phyloP scores from a whole-genome alignment of 2,329 filamentous ascomycete genomes.

The Botrytis elliptica region DNA sequence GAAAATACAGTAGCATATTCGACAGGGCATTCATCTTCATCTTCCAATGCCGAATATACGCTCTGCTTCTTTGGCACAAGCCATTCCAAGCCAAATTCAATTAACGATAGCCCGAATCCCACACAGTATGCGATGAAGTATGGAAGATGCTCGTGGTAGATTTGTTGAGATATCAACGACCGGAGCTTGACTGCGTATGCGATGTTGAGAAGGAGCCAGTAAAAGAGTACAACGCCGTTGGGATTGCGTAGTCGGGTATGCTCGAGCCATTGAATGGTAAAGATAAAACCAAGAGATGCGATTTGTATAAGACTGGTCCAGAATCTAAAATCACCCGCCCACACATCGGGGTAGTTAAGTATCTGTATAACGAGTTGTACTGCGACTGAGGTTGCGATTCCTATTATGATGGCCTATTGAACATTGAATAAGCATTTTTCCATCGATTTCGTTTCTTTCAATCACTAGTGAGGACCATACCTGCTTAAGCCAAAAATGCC shows the following conservation, averaged over 20 bases:
- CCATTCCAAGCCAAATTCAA: conserved; percentile 68
- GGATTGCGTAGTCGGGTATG: conserved; percentile 67
- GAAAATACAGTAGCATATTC: conserved; percentile 96
- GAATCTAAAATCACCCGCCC: conserved; percentile 66
- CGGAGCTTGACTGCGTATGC: conserved; percentile 65
- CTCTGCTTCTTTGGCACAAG: conserved; percentile 67
- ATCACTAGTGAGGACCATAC: conserved; percentile 49
- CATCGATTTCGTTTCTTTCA: conserved; percentile 19
- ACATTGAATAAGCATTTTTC: conserved; percentile 19
- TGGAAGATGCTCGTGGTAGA: conserved; percentile 53
- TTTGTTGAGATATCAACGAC: conserved; percentile 62
- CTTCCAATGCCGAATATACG: conserved; percentile 65
- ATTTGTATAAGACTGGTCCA: conserved; percentile 66
- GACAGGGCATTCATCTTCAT: conserved; percentile 66
- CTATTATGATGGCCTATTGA: conserved; percentile 54
- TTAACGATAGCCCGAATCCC: conserved; percentile 55
- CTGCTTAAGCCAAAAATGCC: conserved; percentile 92
- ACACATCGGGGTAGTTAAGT: conserved; percentile 55
- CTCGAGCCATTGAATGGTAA: conserved; percentile 66
- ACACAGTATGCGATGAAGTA: conserved; percentile 65
- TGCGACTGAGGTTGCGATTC: conserved; percentile 55
- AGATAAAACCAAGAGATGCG: conserved; percentile 61
- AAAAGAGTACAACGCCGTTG: conserved; percentile 70
- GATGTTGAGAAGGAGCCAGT: conserved; percentile 69
- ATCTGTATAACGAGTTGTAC: conserved; percentile 64